These are phyloP conservation scores for Micractinium conductrix DNA, from an alignment of 139 green algal species.

Conservation along the genomic window DNA sequence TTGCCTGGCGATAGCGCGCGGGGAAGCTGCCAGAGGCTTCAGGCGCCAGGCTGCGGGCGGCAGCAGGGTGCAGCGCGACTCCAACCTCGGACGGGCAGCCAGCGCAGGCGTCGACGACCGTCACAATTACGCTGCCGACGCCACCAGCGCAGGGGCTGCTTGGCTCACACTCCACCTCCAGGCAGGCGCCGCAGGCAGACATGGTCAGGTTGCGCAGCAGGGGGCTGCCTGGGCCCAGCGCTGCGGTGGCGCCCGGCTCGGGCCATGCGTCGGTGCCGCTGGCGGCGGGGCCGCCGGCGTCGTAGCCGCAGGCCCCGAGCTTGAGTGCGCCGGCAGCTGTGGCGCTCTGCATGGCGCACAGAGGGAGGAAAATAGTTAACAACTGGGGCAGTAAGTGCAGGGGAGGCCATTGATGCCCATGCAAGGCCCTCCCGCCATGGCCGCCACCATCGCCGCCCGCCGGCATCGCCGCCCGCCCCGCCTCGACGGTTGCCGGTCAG, in stretches of 20 bases:
- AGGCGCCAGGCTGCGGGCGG: conserved; percentile 3
- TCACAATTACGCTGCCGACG: background rate
- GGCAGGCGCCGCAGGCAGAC: conserved; percentile 10
- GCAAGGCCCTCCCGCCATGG: too few relatives aligned
- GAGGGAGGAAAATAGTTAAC: too few relatives aligned
- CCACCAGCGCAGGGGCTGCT: background rate
- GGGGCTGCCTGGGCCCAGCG: background rate
- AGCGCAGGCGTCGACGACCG: background rate
- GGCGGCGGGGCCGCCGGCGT: background rate
- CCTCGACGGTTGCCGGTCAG: too few relatives aligned
- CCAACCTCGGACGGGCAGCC: background rate
- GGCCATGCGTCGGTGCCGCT: background rate
- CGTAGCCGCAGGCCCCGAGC: background rate
- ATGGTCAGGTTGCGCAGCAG: background rate
- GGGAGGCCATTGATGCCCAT: too few relatives aligned
- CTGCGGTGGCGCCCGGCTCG: background rate
- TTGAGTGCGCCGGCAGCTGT: background rate
- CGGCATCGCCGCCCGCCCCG: too few relatives aligned
- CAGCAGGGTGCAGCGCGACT: background rate
- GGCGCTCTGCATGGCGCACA: too few relatives aligned
- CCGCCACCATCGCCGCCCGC: too few relatives aligned
- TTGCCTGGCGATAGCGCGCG: conserved; percentile 17
- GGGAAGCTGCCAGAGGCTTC: background rate
- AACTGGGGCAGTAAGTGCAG: too few relatives aligned
- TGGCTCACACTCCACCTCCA: conserved; percentile 18